Evolutionary conservation across 768 basidiomycete species (phyloP), one percentile per base, ranked within the genome.

Genomic region (Tephrocybe sp.): DNA sequence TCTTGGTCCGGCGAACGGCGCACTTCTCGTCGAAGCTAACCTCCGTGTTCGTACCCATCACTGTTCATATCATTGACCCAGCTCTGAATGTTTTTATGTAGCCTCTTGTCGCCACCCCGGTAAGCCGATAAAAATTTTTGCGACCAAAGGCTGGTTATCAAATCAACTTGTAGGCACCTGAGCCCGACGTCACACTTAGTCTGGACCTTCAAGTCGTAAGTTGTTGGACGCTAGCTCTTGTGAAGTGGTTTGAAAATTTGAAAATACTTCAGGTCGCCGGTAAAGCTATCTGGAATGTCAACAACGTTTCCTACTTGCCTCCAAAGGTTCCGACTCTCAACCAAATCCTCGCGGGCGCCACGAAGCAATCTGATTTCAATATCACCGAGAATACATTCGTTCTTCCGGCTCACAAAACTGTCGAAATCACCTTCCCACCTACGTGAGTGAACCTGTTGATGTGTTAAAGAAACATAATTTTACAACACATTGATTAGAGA

Each of bases 291-390:
- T 67, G 65, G 65, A 60, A 61, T 15, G 64, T 75, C 50, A 71
- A 70, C 60, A 61, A 61, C 39, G 56, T 65, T 36, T 58, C 63
- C n/a, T 69, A 66, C 50, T 18, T 62, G 34, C 46, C 62, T 2
- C 71, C 73, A 0, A 60, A 51, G 30, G 53, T 55, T 16, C 65
- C 65, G 4, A 65, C 64, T 15, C 58, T 65, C 13, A 51, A 62
- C n/a, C 68, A 72, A 42, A 68, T 74, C 45, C 55, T 75, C 7
- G 65, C 65, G 33, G 73, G 73, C n/a, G 66, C 66, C 3, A 63
- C 67, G 37, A 69, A 67, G n/a, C 61, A 62, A 3, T 55, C 60
- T 3, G 65, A 69, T 38, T 63, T 74, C 51, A 63, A 66, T 19
- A 42, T 56, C 3, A 61, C 64, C 3, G 71, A 71, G 42, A 64